These are phyloP conservation scores for Paraglomus occultum DNA, from an alignment of 192 early-diverging fungal genomes.

Conservation along the genomic window DNA sequence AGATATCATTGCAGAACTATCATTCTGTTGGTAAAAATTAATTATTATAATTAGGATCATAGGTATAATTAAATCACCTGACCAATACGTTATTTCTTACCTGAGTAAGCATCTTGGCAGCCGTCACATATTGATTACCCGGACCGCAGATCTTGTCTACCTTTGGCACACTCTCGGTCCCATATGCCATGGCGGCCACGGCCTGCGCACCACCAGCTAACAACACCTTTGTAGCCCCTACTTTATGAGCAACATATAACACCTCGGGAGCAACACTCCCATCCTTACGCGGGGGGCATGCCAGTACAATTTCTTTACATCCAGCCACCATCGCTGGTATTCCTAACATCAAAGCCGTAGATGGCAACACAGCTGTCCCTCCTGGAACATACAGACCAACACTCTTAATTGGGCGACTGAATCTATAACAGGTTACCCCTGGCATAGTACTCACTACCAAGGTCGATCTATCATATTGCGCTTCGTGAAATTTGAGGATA, in stretches of 20 bases:
- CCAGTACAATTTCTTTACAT: conserved; percentile 92
- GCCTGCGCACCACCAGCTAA: conserved; percentile 98
- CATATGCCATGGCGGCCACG: conserved; percentile 98
- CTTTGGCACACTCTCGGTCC: conserved; percentile 93
- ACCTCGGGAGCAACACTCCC: conserved; percentile 94
- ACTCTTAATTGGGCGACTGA: conserved; percentile 90
- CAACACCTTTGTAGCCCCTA: conserved; percentile 89
- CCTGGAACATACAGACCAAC: conserved; percentile 99
- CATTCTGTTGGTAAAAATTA: conserved; percentile 58
- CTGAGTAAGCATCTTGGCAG: conserved; percentile 96
- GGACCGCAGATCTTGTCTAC: conserved; percentile 99
- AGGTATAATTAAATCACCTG: background rate
- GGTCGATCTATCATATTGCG: conserved; percentile 73
- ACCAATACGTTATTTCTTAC: conserved; percentile 35
- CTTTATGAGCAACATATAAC: conserved; percentile 96
- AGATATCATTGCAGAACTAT: conserved; percentile 87
- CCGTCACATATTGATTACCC: conserved; percentile 99
- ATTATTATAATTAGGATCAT: background rate
- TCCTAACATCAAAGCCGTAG: conserved; percentile 94
- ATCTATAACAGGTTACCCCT: conserved; percentile 91
- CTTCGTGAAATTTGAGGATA: conserved; percentile 89
- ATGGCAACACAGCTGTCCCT: conserved; percentile 95
- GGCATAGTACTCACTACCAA: conserved; percentile 96
- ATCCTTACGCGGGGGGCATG: conserved; percentile 90
- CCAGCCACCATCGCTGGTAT: conserved; percentile 97